Evolutionary conservation across 257 asterid species (phyloP), one percentile per base, ranked within the genome.

Genomic region (Verbascum thapsus): DNA sequence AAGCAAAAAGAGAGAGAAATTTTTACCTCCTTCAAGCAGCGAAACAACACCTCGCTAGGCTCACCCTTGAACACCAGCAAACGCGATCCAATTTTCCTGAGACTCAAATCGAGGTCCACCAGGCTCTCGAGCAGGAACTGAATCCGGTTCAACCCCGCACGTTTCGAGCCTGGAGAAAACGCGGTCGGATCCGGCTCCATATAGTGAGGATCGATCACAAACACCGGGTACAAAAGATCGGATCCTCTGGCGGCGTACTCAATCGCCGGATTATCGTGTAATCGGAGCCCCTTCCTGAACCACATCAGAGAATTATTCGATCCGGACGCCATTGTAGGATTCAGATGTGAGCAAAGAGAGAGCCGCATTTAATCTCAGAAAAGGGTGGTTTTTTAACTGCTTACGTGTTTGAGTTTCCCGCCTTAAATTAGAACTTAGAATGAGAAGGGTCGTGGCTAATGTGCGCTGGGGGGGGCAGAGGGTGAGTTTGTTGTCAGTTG

Each of bases 251-350:
- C 88, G 3, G 98, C 97, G 63, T 74, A 56, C 54, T 83, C 78
- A 1, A 92, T 81, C 54, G 98, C 91, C n/a, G 98, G 98, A 53
- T 92, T 92, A 70, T 88, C 98, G 68, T 92, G 98, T 67, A 88
- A 68, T 5, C 97, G 86, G 64, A 91, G 83, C 23, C 98, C 95
- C 74, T 88, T 92, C 7, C 96, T 66, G 76, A 91, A 91, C 98
- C 98, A 91, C 67, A 88, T 56, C 15, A 91, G 81, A 45, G 96
- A 82, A 76, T 73, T 82, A 76, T 73, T 82, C 53, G 90, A 76
- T 17, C 78, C 81, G 67, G 87, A 34, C 26, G 82, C 76, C 86
- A 86, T 84, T 56, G 76, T 54, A 42, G 78, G 49, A 54, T 41
- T 35, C 61, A 11, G 15, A 22, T 60, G 58, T 8, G 78, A 34